Base-by-base conservation (phyloP, 768 basidiomycete genomes). In the Trametes punicea region DNA sequence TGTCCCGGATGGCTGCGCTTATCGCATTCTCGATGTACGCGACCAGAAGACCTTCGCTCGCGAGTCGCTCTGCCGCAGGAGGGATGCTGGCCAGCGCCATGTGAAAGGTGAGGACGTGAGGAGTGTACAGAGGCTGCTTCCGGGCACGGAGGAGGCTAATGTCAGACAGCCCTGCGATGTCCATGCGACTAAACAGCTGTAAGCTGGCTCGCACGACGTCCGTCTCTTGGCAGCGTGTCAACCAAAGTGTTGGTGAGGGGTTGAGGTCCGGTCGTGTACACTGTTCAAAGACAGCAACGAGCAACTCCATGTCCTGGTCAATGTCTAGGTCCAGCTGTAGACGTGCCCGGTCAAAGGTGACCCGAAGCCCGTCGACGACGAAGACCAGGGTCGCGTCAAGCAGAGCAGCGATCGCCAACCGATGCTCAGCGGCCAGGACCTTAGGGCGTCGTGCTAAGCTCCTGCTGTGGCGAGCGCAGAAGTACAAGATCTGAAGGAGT, bases 21-120 rank as follows among this genome's bases (percentile, higher is more conserved):
- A 97, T 83, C 44, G 79, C 79, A 67, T 90, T 94, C 63, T 88
- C 90, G 66, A 85, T 87, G 67, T 96, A 94, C 0, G 93, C 88
- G 0, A 84, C 72, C 18, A 96, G 72, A 1, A 92, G 75, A 29
- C 93, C 92, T 60, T 89, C 90, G 62, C 86, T 85, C 4, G 93
- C 92, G 23, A 97, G 80, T 55, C 88, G 75, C 68, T 96, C 93
- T 0, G 94, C 93, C 0, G 90, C 85, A 1, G 81, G 78, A 0
- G 86, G 81, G 50, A 89, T 79, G 56, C 82, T 82, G 15, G 88
- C 90, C 18, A 97, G 72, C 0, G 90, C 82, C 76, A 93, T 87
- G 65, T 96, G 93, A 74, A 97, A 90, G 27, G 87, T 74, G 51
- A 97, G 81, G 54, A 96, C 75, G 63, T 90, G 87, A 0, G 88